phyloP scores from a whole-genome alignment of 1,139 yeast genomes.

The Debaryomycetaceae sp. region DNA sequence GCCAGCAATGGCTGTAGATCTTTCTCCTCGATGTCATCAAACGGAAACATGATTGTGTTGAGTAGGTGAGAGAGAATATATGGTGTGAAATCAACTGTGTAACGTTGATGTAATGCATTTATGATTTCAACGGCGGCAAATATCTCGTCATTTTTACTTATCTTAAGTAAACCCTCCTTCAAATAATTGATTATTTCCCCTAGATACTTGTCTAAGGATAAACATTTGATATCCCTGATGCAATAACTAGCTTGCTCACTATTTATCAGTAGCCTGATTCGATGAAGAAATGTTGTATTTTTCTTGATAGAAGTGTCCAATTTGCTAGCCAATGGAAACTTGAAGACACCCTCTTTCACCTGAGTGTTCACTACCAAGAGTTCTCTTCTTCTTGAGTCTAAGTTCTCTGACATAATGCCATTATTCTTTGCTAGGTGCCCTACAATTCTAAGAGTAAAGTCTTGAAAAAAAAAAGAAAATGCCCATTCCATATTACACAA shows the following conservation, averaged over 20 bases:
- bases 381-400: conserved; percentile 12
- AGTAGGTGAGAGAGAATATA: conserved; percentile 47
- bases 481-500: neutral
- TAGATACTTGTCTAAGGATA: conserved; percentile 73
- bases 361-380: conserved; percentile 39
- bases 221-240: conserved; percentile 56
- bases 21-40: conserved; percentile 33
- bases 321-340: conserved; percentile 24
- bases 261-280: conserved; percentile 55
- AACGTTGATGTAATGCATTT: conserved; percentile 76
- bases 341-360: conserved; percentile 54
- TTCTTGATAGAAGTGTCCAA: conserved; percentile 80
- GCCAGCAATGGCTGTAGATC: conserved; percentile 41
- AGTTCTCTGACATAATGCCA: conserved; percentile 6
- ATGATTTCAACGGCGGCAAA: conserved; percentile 63
- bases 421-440: neutral
- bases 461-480: neutral
- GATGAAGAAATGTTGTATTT: conserved; percentile 78
- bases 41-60: conserved; percentile 40
- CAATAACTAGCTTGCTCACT: conserved; percentile 36
- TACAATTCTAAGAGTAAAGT: neutral
- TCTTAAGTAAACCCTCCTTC: conserved; percentile 58
- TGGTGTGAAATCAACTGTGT: conserved; percentile 52
- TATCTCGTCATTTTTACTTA: conserved; percentile 57
- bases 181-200: conserved; percentile 66